Evolutionary conservation across 371 early-diverging fungal species (phyloP), one percentile per base, ranked within the genome.

Genomic region (Mycotypha africana): DNA sequence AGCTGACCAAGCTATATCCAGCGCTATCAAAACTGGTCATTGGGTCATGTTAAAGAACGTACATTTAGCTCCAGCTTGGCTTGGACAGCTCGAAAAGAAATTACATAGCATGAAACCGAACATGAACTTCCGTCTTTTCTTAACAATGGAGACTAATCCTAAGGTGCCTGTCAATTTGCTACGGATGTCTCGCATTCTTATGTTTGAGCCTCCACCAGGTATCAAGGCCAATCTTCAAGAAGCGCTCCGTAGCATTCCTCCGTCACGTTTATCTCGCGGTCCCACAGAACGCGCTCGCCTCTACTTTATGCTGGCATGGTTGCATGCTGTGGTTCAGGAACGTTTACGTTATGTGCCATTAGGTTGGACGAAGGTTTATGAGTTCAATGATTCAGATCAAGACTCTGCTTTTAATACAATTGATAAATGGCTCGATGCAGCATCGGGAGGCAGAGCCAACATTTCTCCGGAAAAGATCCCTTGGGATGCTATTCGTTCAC

Each of bases 1-100:
- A 22, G 98, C 98, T 4, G 97, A 96, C 41, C 78, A 84, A 56
- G 96, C 95, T 3, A 93, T 98, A 44, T 78, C 88, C 0, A 51
- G 67, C 4, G 93, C 95, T 0, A 76, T 81, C 51, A 88, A 88
- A 71, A 78, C 76, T 10, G 97, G 97, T 47, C 76, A 76, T 42
- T 98, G 97, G 97, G 97, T 98, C 7, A 75, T 98, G 62, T 77
- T 98, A 46, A 96, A 97, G 77, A 98, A 98, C 66, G 97, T 95
- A 8, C 99, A 98, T 55, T 67, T 97, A 40, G 93, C 96, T 14
- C 84, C 94, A 0, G 59, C 84, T 2, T 98, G 99, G 99, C 77
- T 98, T 3, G 81, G 85, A 28, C 92, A 92, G 62, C 78, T 98
- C 2, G 98, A 98, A 69, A 98, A 98, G 84, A 78, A 84, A 41